These are phyloP conservation scores for Penicillium fuscoglaucum DNA, from an alignment of 2,329 filamentous ascomycete species.

Conservation along the genomic window DNA sequence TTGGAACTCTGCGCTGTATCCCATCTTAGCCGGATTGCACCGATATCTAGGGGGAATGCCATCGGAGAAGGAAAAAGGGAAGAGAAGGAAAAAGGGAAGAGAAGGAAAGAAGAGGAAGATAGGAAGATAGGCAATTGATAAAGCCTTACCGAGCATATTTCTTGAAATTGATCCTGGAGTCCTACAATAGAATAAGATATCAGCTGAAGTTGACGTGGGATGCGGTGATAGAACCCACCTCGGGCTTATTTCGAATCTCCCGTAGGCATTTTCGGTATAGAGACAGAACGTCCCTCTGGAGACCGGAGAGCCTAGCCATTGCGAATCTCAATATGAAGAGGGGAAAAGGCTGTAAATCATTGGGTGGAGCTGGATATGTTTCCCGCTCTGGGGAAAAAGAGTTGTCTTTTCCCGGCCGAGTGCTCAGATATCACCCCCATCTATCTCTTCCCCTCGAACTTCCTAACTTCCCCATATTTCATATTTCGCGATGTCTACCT, in stretches of 20 bases:
- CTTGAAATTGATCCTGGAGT: slow-evolving; percentile 44
- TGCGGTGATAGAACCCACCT: slow-evolving; percentile 50
- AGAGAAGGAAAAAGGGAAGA: slow-evolving; percentile 10
- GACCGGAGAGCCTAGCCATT: slow-evolving; percentile 66
- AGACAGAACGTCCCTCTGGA: slow-evolving; percentile 84
- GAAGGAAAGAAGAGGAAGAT: background rate
- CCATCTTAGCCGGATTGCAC: slow-evolving; percentile 18
- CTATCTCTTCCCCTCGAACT: background rate
- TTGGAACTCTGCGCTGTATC: slow-evolving; percentile 69
- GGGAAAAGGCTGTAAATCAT: slow-evolving; percentile 10
- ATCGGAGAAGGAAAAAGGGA: slow-evolving; percentile 10
- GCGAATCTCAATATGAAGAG: slow-evolving; percentile 1
- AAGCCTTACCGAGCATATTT: slow-evolving; percentile 43
- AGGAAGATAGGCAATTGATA: background rate
- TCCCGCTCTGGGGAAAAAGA: slow-evolving; percentile 10
- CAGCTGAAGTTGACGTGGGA: slow-evolving; percentile 1
- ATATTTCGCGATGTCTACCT: slow-evolving; percentile 13
- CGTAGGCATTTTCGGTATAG: slow-evolving; percentile 86
- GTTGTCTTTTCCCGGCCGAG: slow-evolving; percentile 32
- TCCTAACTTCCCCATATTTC: background rate
- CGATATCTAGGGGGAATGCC: slow-evolving; percentile 5
- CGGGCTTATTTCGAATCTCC: slow-evolving; percentile 76
- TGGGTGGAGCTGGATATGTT: slow-evolving; percentile 19
- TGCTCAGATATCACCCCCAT: slow-evolving; percentile 5
- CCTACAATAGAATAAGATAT: slow-evolving; percentile 29